A percentile compares a stretch with the other conserved stretches of the same genome.
Conservation (phyloP, 2,329 filamentous ascomycete species). For the Fusarium nisikadoi region DNA sequence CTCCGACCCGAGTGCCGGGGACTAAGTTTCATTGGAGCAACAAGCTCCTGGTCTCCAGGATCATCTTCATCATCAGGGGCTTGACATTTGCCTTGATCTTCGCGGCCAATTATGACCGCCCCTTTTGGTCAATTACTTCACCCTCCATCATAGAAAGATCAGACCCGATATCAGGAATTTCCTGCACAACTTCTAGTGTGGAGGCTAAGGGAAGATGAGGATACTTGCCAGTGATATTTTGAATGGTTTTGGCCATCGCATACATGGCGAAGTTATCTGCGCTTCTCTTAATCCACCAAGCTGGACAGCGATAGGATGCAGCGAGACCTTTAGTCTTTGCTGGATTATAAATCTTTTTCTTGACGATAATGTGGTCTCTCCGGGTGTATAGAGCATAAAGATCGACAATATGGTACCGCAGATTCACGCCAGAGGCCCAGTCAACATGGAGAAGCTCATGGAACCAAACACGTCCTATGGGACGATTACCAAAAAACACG, state of each 20-base stretch:
- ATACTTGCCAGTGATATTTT: neutral
- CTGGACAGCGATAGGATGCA: neutral
- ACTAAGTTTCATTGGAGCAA: neutral
- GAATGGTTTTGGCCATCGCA: neutral
- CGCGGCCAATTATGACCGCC: neutral
- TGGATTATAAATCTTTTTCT: too few species aligned
- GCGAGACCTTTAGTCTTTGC: neutral
- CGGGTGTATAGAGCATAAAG: too few species aligned
- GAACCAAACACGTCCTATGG: neutral
- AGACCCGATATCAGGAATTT: neutral
- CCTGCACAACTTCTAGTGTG: neutral
- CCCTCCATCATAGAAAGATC: neutral
- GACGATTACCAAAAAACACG: neutral
- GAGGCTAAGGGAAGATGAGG: neutral
- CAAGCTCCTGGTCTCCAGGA: neutral
- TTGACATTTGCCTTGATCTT: neutral
- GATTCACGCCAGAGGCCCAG: neutral
- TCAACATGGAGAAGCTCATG: neutral
- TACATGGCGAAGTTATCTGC: neutral
- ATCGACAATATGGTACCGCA: too few species aligned
- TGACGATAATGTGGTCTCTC: too few species aligned
- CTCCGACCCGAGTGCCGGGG: neutral
- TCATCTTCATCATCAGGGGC: neutral
- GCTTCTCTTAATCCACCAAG: neutral
- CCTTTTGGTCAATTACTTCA: neutral